These are phyloP conservation scores for Chlamydomonas sp. DNA, from an alignment of 139 green algal species.

Conservation along the genomic window DNA sequence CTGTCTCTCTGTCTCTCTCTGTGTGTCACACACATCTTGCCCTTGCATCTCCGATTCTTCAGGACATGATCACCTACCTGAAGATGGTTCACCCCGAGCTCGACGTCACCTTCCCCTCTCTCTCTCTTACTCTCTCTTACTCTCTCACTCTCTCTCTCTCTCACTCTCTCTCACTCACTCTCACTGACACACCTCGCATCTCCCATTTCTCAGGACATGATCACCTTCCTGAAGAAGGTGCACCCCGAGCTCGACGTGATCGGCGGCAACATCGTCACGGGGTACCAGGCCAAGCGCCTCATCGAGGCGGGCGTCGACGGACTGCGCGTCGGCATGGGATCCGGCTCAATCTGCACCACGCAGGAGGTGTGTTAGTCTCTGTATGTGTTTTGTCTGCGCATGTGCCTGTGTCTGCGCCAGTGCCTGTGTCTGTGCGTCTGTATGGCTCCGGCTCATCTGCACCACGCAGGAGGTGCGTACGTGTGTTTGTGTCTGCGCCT, in stretches of 20 bases:
- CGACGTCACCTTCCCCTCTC: not conserved
- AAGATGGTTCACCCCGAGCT: too few relatives aligned
- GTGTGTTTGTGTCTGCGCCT: too few relatives aligned
- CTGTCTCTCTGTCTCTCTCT: not conserved
- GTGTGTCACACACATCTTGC: constrained; percentile 59
- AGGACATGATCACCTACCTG: too few relatives aligned
- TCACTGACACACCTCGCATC: constrained; percentile 79
- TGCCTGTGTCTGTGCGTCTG: not conserved
- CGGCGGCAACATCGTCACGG: constrained; percentile 89
- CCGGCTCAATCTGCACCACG: constrained; percentile 97
- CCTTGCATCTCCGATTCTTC: constrained; percentile 73
- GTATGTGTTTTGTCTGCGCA: not conserved
- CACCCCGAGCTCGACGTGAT: constrained; percentile 90
- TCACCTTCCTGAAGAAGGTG: constrained; percentile 78
- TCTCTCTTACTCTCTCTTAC: not conserved
- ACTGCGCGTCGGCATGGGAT: constrained; percentile 95
- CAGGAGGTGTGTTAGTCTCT: constrained; percentile 69
- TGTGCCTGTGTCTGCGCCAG: not conserved
- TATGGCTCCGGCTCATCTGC: not conserved
- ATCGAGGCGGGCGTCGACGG: constrained; percentile 85
- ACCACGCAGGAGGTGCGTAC: constrained; percentile 1
- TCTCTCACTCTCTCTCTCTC: too few relatives aligned
- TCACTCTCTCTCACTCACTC: not conserved
- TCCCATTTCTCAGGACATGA: too few relatives aligned
- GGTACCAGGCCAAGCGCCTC: constrained; percentile 53